Base-by-base conservation (phyloP, 75 land plant species). In the Larix kaempferi region DNA sequence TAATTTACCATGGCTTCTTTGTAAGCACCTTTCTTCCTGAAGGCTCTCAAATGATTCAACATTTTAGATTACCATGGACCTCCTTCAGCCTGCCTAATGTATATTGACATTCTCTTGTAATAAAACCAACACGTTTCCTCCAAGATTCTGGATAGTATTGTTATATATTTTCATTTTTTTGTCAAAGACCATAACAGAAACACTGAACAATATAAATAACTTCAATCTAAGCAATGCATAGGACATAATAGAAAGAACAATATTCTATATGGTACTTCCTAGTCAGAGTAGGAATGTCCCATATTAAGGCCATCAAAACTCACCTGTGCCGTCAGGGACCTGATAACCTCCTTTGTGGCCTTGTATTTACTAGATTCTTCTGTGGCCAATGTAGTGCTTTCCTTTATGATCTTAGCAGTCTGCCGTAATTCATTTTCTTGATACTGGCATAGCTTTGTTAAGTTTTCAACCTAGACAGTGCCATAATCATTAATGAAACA, bases 311-410 rank as follows among this genome's bases (percentile, higher is more conserved):
- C 39, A 65, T 29, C 73, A 21, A 21, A 10, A n/a, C 0, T 41
- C 87, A 92, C 95, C 92, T 91, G 92, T 2, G 23, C 55, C 25
- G 92, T 75, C 57, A 92, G 39, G 29, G 90, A 82, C 57, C 83
- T 90, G 74, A 88, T 74, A 44, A 88, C 76, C 74, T 82, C 90
- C 33, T 79, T 76, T 39, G 92, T 87, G 33, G 62, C 78, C 72
- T 15, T 82, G 44, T 62, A 79, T 23, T 90, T 90, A 41, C 84
- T 81, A 59, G 85, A 86, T 80, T 87, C 82, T 39, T 80, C 85
- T 26, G 56, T 75, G 49, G 84, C 86, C 16, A 76, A 44, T 22
- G 57, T 73, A 62, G 75, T 77, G 60, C 84, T 81, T 61, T 83
- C 77, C 56, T 82, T 44, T 57, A 80, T 80, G 57, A 83, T 81